Evolutionary conservation across 2,329 filamentous ascomycete species (phyloP).

Genomic region (Aphanocladium album): DNA sequence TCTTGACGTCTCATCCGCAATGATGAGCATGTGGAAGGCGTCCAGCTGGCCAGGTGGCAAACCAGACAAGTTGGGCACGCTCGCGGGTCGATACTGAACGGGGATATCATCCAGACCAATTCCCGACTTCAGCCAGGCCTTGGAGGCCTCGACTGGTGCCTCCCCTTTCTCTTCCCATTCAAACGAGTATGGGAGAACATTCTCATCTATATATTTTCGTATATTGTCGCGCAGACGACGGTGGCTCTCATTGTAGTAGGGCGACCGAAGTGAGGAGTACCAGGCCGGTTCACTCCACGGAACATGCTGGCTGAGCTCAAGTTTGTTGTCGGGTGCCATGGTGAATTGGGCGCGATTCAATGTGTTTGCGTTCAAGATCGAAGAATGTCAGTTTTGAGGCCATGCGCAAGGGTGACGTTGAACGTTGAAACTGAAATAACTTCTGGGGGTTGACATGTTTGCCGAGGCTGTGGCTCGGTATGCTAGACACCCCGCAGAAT

Average conservation of each 20-base stretch:
- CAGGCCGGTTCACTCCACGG: conserved; percentile 25
- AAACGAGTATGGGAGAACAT: conserved; percentile 52
- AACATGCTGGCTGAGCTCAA: conserved; percentile 17
- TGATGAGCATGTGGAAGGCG: conserved; percentile 51
- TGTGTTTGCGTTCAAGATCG: not conserved
- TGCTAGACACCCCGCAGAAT: not conserved
- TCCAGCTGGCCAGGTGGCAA: conserved; percentile 47
- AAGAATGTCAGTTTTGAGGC: not conserved
- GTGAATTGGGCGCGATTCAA: not conserved
- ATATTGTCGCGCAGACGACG: conserved; percentile 51
- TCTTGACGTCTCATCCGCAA: conserved; percentile 50
- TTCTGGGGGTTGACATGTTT: not conserved
- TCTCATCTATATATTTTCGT: conserved; percentile 53
- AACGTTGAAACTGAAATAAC: not conserved
- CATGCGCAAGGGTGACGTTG: not conserved
- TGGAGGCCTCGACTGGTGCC: conserved; percentile 39
- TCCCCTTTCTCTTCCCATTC: conserved; percentile 59
- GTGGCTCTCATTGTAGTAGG: conserved; percentile 61
- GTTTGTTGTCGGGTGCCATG: conserved; percentile 20
- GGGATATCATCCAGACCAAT: conserved; percentile 33
- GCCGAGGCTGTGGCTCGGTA: conserved; percentile 9
- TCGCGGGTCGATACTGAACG: conserved; percentile 32
- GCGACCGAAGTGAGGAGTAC: conserved; percentile 27
- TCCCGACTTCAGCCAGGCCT: conserved; percentile 33
- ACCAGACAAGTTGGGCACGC: conserved; percentile 36